Evolutionary conservation across 768 basidiomycete species (phyloP).

Genomic region (Panaeolus papilionaceus): DNA sequence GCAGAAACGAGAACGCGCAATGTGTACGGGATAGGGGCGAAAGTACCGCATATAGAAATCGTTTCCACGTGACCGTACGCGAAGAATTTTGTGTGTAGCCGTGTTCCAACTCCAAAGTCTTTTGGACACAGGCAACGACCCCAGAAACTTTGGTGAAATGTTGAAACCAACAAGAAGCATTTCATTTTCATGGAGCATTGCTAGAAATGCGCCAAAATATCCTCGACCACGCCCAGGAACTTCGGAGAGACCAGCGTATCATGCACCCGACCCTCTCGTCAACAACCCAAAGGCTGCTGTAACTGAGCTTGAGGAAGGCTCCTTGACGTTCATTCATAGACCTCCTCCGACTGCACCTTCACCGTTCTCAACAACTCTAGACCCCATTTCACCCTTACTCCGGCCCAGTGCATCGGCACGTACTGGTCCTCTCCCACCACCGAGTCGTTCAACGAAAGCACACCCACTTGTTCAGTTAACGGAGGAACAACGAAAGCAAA

Average conservation of each 20-base stretch:
- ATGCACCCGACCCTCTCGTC: constrained; percentile 61
- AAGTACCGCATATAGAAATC: neutral
- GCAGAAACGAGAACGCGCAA: neutral
- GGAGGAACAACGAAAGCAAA: constrained; percentile 58
- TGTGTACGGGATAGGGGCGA: neutral
- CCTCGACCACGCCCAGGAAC: constrained; percentile 58
- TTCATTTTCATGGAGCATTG: constrained; percentile 5
- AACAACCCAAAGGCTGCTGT: constrained; percentile 59
- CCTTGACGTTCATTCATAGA: constrained; percentile 82
- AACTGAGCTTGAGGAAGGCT: constrained; percentile 54
- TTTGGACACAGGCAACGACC: constrained; percentile 11
- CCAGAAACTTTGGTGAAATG: neutral
- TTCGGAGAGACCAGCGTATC: constrained; percentile 60
- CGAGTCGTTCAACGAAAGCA: constrained; percentile 47
- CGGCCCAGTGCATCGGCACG: constrained; percentile 39
- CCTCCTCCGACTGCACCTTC: constrained; percentile 82
- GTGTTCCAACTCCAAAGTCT: neutral
- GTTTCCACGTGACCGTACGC: neutral
- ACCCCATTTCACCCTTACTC: constrained; percentile 77
- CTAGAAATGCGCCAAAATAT: constrained; percentile 50
- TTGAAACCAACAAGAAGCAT: constrained; percentile 1
- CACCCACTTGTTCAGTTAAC: constrained; percentile 49
- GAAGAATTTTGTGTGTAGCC: neutral
- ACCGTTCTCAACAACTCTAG: constrained; percentile 71
- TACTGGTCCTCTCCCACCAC: constrained; percentile 50